phyloP scores from a whole-genome alignment of 345 rosid genomes.

The Citrus hindsii region DNA sequence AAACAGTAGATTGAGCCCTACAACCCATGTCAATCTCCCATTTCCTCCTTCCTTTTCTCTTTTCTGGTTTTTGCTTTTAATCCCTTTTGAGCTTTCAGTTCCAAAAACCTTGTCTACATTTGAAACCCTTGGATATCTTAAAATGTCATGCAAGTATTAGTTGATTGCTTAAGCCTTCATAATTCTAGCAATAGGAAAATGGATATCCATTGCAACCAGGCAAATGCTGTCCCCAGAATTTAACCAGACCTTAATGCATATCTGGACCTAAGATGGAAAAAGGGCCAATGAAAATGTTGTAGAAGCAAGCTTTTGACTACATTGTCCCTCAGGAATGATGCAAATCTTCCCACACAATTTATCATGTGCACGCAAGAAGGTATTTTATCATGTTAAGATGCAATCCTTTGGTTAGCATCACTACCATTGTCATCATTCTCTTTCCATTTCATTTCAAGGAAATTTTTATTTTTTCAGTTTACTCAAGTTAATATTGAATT shows the following conservation, averaged over 20 bases:
- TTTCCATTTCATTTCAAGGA: neutral
- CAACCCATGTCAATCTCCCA: neutral
- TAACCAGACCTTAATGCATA: neutral
- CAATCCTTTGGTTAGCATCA: neutral
- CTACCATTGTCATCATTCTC: neutral
- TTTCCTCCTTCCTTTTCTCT: neutral
- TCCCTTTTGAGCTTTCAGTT: neutral
- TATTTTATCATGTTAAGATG: neutral
- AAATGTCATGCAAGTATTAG: neutral
- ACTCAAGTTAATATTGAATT: neutral
- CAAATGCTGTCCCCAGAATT: neutral
- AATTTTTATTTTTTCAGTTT: neutral
- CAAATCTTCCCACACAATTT: neutral
- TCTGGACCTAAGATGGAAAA: neutral
- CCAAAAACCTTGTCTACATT: neutral
- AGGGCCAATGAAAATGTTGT: neutral
- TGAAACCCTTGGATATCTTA: neutral
- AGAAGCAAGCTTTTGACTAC: neutral
- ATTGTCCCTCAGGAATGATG: neutral
- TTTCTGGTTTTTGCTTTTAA: neutral
- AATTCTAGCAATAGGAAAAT: neutral
- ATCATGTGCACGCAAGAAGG: neutral
- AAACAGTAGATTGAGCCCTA: neutral
- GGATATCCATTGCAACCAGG: neutral
- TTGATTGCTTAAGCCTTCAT: neutral